Evolutionary conservation across 106 monocot species (phyloP), one percentile per base, ranked within the genome.

Genomic region (Dendrobium catenatum): DNA sequence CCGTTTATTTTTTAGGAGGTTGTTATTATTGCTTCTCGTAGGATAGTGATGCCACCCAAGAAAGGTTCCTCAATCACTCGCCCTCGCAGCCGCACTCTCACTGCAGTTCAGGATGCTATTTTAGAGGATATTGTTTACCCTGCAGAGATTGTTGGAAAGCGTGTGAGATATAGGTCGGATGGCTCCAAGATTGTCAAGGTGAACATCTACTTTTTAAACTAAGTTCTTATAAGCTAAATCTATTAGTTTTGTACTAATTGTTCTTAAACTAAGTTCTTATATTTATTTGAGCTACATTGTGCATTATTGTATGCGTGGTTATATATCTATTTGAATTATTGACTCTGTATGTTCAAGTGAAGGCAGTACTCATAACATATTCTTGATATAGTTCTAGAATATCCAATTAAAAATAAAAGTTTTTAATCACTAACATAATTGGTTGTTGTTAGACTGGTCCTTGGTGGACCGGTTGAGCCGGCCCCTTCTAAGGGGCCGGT

Each of bases 141-240:
- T 55, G 91, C 91, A 31, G 91, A 91, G 68, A 91, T 91, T 79
- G 88, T 91, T 55, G 91, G 91, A 24, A 91, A 91, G 88, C 84
- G 91, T 0, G 72, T 88, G 0, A 75, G 91, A 49, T 88, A 91
- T 41, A 76, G 83, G 0, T 44, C 87, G 68, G 91, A 91, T 91
- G 91, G 91, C 15, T 54, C 83, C 78, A 83, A 83, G 68, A 73
- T 83, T 22, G 68, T 83, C 73, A 83, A 79, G 83, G 81, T 54
- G 67, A 77, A 64, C 18, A 75, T 43, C 6, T 20, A 1, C 22
- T 66, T 26, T 66, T 8, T 66, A 26, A 26, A 24, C 6, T 26
- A 66, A 24, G 8, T 1, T 26, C 9, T 37, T 37, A 37, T 37
- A 37, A 37, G 3, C 37, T 0, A 1, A 37, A 37, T 37, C 37